Evolutionary conservation across 1,284 basidiomycete species (phyloP), one percentile per base, ranked within the genome.

Genomic region (Ceratobasidium theobromae): DNA sequence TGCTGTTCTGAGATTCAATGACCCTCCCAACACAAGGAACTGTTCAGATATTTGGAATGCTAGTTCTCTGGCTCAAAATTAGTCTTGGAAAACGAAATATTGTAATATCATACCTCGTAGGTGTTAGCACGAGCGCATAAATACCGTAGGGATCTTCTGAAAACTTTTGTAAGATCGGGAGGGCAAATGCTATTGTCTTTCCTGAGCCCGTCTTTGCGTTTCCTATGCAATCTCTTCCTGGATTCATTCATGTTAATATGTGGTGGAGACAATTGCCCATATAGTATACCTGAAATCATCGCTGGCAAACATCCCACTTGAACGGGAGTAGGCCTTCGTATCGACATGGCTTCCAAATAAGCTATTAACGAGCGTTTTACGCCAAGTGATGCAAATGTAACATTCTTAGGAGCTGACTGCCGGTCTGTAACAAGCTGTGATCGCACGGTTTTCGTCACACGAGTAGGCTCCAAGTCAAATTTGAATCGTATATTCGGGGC

Each of bases 191-290:
- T 66, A 99, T 87, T 0, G 97, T 99, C 79, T 99, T 99, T 72
- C 96, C 96, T 8, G 92, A 95, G 68, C 96, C 97, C 0, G 96
- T 99, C 79, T 98, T 96, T 0, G 97, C 95, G 69, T 97, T 95
- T 32, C 97, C 97, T 69, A 98, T 93, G 74, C 93, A 95, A 77
- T 99, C 96, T 73, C 86, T 84, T 67, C 88, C 93, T 90, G 82
- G 55, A 55, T 54, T 69, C 25, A 27, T 11, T 5, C 21, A 11
- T 4, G 27, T 38, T 9, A 21, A 51, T 41, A 40, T 28, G 14
- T 12, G 5, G 5, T 40, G 4, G 25, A 53, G 16, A 23, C n/a
- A 30, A 27, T 4, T 35, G 11, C n/a, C 6, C 32, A 48, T 18
- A 25, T 32, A 28, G 76, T 82, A 78, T 73, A 88, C 92, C 92